Evolutionary conservation across 164 flowering plant species (phyloP).

Genomic region (Cinnamomum chago): DNA sequence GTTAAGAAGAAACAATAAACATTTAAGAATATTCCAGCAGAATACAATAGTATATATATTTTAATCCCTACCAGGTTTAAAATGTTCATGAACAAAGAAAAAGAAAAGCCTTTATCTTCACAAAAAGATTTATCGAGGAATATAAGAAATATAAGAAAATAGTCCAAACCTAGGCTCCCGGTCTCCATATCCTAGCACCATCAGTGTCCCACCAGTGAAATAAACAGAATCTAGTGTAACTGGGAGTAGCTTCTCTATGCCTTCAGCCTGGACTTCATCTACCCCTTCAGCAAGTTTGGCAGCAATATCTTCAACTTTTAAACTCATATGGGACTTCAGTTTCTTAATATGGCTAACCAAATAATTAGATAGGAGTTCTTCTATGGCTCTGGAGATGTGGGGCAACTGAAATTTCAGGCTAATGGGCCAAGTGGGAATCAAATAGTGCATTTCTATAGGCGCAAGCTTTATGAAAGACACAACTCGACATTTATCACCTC

Average conservation of each 20-base stretch:
- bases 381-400: conserved; percentile 19
- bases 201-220: conserved; percentile 75
- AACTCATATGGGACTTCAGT: conserved; percentile 43
- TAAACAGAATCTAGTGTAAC: conserved; percentile 78
- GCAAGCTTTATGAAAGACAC: conserved; percentile 22
- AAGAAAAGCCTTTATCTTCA: background rate
- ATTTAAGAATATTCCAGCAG: too few species aligned
- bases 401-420: conserved; percentile 26
- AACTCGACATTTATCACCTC: conserved; percentile 20
- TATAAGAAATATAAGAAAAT: background rate
- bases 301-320: conserved; percentile 46
- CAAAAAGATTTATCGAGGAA: background rate
- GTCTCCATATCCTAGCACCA: conserved; percentile 89
- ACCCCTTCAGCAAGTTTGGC: conserved; percentile 53
- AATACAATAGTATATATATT: too few species aligned
- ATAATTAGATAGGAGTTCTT: conserved; percentile 32
- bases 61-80: too few species aligned
- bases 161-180: conserved; percentile 71
- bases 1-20: too few species aligned
- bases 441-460: conserved; percentile 22
- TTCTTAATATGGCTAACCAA: conserved; percentile 37
- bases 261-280: conserved; percentile 40
- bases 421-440: conserved; percentile 22
- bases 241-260: conserved; percentile 66
- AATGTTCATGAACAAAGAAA: too few species aligned